Evolutionary conservation across 2,329 filamentous ascomycete genomes (phyloP), one percentile per base, ranked within the genome.

Genomic region (Pseudogymnoascus sp.): DNA sequence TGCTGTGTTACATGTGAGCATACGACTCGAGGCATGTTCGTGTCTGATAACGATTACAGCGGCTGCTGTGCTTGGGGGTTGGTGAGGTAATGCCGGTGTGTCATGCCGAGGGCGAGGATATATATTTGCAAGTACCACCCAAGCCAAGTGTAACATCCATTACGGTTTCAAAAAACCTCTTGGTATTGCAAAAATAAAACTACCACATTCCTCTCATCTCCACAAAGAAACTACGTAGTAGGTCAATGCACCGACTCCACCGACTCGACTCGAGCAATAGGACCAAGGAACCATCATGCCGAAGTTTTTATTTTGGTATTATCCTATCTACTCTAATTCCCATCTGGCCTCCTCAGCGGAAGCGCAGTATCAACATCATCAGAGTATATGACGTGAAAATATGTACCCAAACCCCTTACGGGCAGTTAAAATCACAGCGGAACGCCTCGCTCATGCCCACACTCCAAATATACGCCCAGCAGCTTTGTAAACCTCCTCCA

Each of bases 251-350:
- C 9, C 45, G 33, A 18, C 18, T 18, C 18, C 18, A 18, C 18
- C 18, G 18, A 18, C 18, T 18, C 18, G 18, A 18, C 18, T 18
- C 18, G 18, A 18, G 18, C 18, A 18, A 18, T 5, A 10, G 13
- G 2, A 45, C 40, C 10, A 27, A 33, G 15, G 29, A 35, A 10
- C 48, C 5, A 12, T 21, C 48, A 55, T 35, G 48, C 48, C 29
- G 29, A 55, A 35, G 29, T 33, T 55, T 37, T 55, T 55, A 21
- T 21, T 33, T 33, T 55, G 48, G 29, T 55, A 55, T 55, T 55
- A 55, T 55, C n/a, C 48, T 55, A 55, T 55, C 48, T 55, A 55
- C 29, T 55, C 48, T 55, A 55, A 21, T 55, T 55, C 29, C 48
- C n/a, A 13, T 33, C 48, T 55, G 15, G 29, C 7, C n/a, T 29